These are phyloP conservation scores for Camelina sativa DNA, from an alignment of 345 rosid genomes.

Conservation along the genomic window DNA sequence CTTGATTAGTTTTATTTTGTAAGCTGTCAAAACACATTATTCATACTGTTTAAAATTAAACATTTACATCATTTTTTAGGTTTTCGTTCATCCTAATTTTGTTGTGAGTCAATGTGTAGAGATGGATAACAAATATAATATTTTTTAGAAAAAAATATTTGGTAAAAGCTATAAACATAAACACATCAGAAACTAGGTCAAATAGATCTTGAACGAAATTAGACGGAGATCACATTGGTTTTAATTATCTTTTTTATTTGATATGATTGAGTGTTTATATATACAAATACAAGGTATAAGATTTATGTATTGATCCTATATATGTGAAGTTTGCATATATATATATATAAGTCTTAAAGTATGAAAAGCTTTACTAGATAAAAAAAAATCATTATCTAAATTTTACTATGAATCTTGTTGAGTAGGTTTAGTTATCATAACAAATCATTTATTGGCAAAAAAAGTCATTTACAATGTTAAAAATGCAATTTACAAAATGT, in stretches of 20 bases:
- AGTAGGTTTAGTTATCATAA: background rate
- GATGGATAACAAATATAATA: no score
- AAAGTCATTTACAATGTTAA: background rate
- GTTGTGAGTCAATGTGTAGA: no score
- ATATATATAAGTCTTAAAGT: background rate
- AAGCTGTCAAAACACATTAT: no score
- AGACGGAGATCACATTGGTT: background rate
- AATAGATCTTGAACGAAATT: conserved; percentile 7
- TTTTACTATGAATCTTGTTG: background rate
- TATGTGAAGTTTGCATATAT: background rate
- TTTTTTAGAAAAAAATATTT: background rate
- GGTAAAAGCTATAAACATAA: background rate
- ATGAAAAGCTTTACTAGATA: background rate
- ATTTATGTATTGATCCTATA: background rate
- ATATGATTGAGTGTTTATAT: background rate
- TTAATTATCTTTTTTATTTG: conserved; percentile 3
- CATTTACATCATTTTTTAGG: no score
- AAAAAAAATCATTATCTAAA: background rate
- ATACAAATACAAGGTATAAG: no score
- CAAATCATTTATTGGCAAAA: background rate
- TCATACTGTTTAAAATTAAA: no score
- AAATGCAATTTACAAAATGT: background rate
- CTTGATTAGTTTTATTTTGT: no score
- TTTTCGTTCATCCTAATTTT: no score
- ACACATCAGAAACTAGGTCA: background rate